These are phyloP conservation scores for Trametes villosa DNA, from an alignment of 768 basidiomycete species.

Conservation along the genomic window DNA sequence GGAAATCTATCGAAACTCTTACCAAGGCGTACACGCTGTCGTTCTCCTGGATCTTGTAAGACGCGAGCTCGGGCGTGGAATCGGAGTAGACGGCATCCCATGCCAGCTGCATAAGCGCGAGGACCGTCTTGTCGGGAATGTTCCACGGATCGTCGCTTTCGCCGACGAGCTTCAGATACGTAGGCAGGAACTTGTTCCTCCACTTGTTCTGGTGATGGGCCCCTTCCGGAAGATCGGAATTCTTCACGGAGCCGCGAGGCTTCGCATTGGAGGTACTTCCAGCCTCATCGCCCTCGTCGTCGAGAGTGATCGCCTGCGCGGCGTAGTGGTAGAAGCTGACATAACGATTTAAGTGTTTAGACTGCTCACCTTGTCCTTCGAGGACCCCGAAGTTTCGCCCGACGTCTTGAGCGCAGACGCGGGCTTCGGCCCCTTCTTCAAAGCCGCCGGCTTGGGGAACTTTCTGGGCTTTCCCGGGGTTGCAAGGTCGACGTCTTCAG, in stretches of 20 bases:
- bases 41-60: neutral
- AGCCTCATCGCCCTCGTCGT: neutral
- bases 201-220: neutral
- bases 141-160: neutral
- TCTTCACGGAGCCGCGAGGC: neutral
- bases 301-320: neutral
- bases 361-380: too few relatives aligned
- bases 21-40: neutral
- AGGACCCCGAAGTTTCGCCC: too few relatives aligned
- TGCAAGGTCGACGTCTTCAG: too few relatives aligned
- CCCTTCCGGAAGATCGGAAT: neutral
- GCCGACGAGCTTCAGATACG: neutral
- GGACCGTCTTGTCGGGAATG: neutral
- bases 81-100: neutral
- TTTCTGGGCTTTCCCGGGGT: too few relatives aligned
- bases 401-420: neutral
- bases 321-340: too few relatives aligned
- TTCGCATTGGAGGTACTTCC: neutral
- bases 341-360: too few relatives aligned
- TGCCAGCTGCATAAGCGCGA: neutral
- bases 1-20: neutral
- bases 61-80: too few relatives aligned
- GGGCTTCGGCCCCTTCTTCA: neutral
- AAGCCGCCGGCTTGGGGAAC: neutral
- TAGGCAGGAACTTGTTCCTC: slow-evolving; percentile 1